Conservation (phyloP, 2,329 filamentous ascomycete species). For the Penicillium sp. region DNA sequence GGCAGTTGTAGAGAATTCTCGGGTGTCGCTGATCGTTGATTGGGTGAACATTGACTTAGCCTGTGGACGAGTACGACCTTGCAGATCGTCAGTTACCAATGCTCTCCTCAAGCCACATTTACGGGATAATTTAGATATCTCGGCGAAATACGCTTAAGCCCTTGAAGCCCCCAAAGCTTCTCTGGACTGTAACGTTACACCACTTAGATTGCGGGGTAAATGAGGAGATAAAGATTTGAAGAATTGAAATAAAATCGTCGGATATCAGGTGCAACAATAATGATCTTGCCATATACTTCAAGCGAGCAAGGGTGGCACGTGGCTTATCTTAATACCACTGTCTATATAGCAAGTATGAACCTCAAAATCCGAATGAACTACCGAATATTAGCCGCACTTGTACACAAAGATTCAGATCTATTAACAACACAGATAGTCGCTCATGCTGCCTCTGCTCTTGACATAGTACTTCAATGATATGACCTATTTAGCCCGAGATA, state of each 20-base stretch:
- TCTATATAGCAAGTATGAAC: background rate
- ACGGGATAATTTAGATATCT: background rate
- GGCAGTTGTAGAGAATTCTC: too few species aligned
- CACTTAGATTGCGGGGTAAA: background rate
- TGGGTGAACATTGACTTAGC: background rate
- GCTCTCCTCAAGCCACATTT: background rate
- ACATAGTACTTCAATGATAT: too few species aligned
- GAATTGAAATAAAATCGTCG: background rate
- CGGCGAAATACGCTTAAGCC: background rate
- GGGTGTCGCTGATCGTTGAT: too few species aligned
- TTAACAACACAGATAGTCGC: too few species aligned
- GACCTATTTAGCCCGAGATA: too few species aligned
- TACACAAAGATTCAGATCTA: too few species aligned
- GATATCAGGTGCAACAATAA: background rate
- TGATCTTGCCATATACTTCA: background rate
- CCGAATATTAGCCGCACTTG: too few species aligned
- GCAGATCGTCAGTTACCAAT: background rate
- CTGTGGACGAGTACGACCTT: background rate
- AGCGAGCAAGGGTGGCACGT: background rate
- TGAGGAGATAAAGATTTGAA: background rate
- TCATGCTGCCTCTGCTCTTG: too few species aligned
- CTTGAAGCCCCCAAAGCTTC: background rate
- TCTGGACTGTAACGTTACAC: background rate
- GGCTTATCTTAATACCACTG: background rate
- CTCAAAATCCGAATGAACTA: too few species aligned